phyloP scores from a whole-genome alignment of 192 early-diverging fungal genomes.

The Backusella circina region DNA sequence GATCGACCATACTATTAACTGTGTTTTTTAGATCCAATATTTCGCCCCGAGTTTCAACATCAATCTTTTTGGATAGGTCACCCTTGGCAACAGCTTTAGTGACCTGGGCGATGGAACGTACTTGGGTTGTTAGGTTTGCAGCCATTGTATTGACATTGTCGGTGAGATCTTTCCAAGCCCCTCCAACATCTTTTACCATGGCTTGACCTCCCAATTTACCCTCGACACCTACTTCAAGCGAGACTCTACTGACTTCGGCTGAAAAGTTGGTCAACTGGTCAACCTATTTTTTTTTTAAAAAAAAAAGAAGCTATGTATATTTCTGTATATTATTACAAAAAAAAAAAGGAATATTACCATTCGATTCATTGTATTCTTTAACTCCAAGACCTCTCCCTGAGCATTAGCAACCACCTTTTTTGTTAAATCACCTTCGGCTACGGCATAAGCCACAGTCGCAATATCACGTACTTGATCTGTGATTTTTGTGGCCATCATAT shows the following conservation, averaged over 20 bases:
- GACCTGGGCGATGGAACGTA: constrained; percentile 58
- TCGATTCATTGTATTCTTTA: constrained; percentile 54
- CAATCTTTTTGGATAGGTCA: constrained; percentile 56
- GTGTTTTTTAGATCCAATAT: constrained; percentile 53
- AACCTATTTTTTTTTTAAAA: not conserved
- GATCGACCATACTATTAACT: constrained; percentile 61
- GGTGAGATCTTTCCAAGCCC: constrained; percentile 65
- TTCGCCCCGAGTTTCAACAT: constrained; percentile 51
- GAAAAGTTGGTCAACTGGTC: constrained; percentile 37
- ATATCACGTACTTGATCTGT: constrained; percentile 76
- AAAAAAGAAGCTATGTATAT: not conserved
- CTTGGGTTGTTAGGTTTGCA: constrained; percentile 55
- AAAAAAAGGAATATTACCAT: constrained; percentile 39
- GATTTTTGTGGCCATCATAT: constrained; percentile 60
- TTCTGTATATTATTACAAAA: constrained; percentile 24
- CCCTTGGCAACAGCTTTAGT: constrained; percentile 54
- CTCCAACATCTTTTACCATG: constrained; percentile 50
- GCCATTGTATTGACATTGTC: constrained; percentile 69
- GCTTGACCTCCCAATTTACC: constrained; percentile 63
- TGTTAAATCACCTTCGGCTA: constrained; percentile 61
- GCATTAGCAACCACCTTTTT: constrained; percentile 52
- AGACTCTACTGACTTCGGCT: constrained; percentile 59
- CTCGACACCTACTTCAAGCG: constrained; percentile 63
- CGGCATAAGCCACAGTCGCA: constrained; percentile 64
- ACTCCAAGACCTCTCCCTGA: constrained; percentile 49